Conservation (phyloP, 2,329 filamentous ascomycete species). For the Didymella pomorum region DNA sequence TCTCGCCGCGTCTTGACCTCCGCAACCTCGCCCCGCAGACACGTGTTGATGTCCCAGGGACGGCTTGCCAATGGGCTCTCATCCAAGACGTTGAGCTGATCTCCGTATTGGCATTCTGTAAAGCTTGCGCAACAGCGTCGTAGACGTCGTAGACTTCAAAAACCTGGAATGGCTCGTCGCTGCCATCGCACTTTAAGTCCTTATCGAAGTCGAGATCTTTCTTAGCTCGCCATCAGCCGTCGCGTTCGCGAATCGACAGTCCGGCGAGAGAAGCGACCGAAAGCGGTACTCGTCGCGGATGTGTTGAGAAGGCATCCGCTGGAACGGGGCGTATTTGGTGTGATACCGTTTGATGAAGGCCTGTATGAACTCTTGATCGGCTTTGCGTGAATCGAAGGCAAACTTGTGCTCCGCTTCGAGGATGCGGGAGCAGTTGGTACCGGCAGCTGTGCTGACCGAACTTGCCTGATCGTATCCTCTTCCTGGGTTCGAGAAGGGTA, state of each 20-base stretch:
- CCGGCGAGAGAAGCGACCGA: neutral
- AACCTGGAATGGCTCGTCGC: neutral
- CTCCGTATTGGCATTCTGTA: neutral
- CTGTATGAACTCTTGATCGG: neutral
- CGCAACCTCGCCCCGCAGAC: no score
- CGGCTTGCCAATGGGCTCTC: neutral
- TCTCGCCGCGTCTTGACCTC: neutral
- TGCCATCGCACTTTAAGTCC: neutral
- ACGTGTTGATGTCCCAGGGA: neutral
- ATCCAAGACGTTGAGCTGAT: neutral
- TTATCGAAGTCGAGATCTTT: neutral
- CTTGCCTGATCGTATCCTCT: neutral
- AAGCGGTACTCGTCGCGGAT: neutral
- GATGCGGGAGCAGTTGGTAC: neutral
- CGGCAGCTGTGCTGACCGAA: neutral
- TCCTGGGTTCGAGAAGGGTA: neutral
- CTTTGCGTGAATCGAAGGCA: neutral
- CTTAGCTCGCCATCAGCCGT: neutral
- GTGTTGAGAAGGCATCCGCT: neutral
- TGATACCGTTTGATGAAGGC: neutral
- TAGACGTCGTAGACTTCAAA: neutral
- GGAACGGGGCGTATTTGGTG: neutral
- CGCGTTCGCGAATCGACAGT: neutral
- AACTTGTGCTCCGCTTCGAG: neutral
- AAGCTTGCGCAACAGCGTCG: neutral